These are phyloP conservation scores for Trichophyton verrucosum DNA, from an alignment of 2,329 filamentous ascomycete genomes.

Conservation along the genomic window DNA sequence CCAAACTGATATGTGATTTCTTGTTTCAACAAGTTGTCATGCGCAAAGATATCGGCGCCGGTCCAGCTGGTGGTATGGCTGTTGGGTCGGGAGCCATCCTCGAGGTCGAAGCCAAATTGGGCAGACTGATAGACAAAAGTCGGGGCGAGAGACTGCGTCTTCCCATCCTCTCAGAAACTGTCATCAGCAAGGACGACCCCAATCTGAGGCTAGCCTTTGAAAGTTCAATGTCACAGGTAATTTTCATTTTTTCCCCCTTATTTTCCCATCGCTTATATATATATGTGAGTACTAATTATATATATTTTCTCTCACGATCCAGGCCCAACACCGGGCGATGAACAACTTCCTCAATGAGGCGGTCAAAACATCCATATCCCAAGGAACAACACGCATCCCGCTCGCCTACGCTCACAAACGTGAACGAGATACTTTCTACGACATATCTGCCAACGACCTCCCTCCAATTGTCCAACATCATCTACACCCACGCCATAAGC, in stretches of 20 bases:
- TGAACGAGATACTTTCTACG: conserved; percentile 74
- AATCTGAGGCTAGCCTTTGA: conserved; percentile 53
- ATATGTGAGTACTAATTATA: conserved; percentile 7
- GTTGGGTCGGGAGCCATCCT: conserved; percentile 56
- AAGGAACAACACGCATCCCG: conserved; percentile 24
- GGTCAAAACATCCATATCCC: conserved; percentile 40
- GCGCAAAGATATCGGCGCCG: conserved; percentile 49
- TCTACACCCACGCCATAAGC: conserved; percentile 45
- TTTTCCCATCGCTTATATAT: conserved; percentile 1
- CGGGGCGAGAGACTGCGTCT: conserved; percentile 57
- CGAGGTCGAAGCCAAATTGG: conserved; percentile 91
- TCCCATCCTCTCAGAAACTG: conserved; percentile 56
- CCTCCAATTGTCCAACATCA: conserved; percentile 52
- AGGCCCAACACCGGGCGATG: conserved; percentile 69
- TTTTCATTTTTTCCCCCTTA: conserved; percentile 21
- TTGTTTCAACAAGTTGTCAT: conserved; percentile 59
- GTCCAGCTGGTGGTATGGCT: conserved; percentile 43
- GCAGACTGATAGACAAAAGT: conserved; percentile 62
- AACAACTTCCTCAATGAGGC: conserved; percentile 75
- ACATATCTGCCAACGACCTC: conserved; percentile 52
- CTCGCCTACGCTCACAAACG: conserved; percentile 70
- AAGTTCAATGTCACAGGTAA: conserved; percentile 81
- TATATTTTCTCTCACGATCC: conserved; percentile 12
- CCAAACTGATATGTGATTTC: conserved; percentile 68
- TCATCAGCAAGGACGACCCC: conserved; percentile 48